Base-by-base conservation (phyloP, 2,329 filamentous ascomycete species). In the Nothomitra cinnamomea region DNA sequence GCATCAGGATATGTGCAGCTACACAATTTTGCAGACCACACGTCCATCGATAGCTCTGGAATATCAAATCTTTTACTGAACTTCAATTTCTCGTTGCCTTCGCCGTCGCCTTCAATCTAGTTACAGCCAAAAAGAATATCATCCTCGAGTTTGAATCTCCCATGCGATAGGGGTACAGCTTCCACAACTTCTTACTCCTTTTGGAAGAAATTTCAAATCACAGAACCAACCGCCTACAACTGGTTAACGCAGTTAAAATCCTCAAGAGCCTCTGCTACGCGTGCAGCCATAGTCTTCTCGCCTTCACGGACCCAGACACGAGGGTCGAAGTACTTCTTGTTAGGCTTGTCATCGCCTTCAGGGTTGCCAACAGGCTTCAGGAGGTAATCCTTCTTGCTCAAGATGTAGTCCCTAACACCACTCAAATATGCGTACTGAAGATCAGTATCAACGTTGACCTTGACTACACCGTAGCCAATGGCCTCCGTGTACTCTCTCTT, bases 361-460 rank as follows among this genome's bases (percentile, higher is more conserved):
- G 90, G 90, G 79, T 96, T 98, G 65, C 92, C 92, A 61, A 98
- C 84, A 65, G 87, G 79, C 57, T 77, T 80, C 73, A 78, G 73
- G 62, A 98, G 73, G 77, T 96, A 98, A 64, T 95, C 90, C 75
- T 94, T 89, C 80, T 95, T 95, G 69, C 80, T 85, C 65, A 87
- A 71, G 67, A 96, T 78, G 77, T 88, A 98, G 75, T 98, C 90
- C 59, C 92, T 86, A 74, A 96, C 85, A 73, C 92, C 92, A 58
- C 74, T 73, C 61, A 92, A 78, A 79, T 96, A 98, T 56, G 90
- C 89, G 71, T 82, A 94, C 77, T 96, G 90, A 72, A 96, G 79
- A 68, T 98, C 92, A 51, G 92, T 98, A 73, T 98, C 92, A 64
- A 98, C 77, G 77, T 98, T 98, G 73, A 98, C 92, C 83, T 98